Conservation (phyloP, 805 yeast species). For the Scheffersomyces stipitis region DNA sequence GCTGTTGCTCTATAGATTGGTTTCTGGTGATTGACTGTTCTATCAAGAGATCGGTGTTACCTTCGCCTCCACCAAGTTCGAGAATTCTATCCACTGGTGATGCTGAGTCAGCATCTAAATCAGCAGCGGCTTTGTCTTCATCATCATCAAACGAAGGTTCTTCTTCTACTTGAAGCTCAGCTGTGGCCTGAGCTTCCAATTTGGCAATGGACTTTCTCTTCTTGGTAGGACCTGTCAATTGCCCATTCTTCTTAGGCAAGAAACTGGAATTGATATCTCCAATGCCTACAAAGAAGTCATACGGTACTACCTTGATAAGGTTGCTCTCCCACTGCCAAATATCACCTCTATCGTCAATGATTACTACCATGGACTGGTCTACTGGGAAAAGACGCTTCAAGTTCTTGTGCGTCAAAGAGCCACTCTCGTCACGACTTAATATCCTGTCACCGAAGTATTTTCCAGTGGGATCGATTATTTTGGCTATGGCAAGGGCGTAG, state of each 20-base stretch:
- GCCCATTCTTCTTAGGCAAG: slow-evolving; percentile 73
- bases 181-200: slow-evolving; percentile 45
- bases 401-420: slow-evolving; percentile 85
- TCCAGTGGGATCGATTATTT: slow-evolving; percentile 88
- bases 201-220: slow-evolving; percentile 56
- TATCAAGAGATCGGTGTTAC: slow-evolving; percentile 46
- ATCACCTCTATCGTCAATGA: slow-evolving; percentile 97
- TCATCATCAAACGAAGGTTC: slow-evolving; percentile 3
- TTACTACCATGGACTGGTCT: slow-evolving; percentile 93
- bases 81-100: slow-evolving; percentile 51
- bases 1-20: slow-evolving; percentile 74
- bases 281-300: slow-evolving; percentile 93
- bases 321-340: slow-evolving; percentile 98
- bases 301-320: slow-evolving; percentile 88
- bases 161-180: slow-evolving; percentile 9
- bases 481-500: slow-evolving; percentile 87
- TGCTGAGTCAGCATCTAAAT: slow-evolving; percentile 13
- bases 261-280: slow-evolving; percentile 96
- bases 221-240: slow-evolving; percentile 60
- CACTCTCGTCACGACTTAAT: slow-evolving; percentile 91
- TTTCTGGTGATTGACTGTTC: slow-evolving; percentile 64
- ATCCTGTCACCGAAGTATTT: slow-evolving; percentile 87
- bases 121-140: slow-evolving; percentile 1
- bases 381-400: slow-evolving; percentile 89
- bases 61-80: slow-evolving; percentile 52